phyloP scores from a whole-genome alignment of 106 monocot species.

The Phalaenopsis equestris region DNA sequence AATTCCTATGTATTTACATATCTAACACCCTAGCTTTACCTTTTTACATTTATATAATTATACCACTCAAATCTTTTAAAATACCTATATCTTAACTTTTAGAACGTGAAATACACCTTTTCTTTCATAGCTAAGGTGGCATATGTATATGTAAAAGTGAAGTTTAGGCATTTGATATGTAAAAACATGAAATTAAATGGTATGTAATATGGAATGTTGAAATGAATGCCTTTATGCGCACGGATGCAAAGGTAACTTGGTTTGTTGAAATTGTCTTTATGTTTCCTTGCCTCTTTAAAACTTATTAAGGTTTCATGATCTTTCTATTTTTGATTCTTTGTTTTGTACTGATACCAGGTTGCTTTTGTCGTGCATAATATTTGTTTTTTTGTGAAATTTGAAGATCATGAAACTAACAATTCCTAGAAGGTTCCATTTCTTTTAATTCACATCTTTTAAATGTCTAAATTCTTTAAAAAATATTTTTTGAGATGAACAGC shows the following conservation, averaged over 20 bases:
- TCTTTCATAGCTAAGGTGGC: too few species aligned
- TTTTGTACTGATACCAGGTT: not conserved
- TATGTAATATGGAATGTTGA: not conserved
- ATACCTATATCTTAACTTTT: too few species aligned
- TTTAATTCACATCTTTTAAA: not conserved
- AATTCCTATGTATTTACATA: too few species aligned
- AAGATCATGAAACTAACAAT: conserved; percentile 1
- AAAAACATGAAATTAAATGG: too few species aligned
- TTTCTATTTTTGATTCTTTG: not conserved
- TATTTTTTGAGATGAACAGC: not conserved
- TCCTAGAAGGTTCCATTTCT: not conserved
- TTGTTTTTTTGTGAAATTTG: not conserved
- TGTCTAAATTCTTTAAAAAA: not conserved
- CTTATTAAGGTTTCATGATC: not conserved
- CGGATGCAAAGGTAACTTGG: not conserved
- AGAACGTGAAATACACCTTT: too few species aligned
- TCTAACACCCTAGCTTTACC: too few species aligned
- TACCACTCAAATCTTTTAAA: too few species aligned
- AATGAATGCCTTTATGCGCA: not conserved
- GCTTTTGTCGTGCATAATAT: not conserved
- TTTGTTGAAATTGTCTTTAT: not conserved
- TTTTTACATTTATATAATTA: too few species aligned
- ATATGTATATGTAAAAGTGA: too few species aligned
- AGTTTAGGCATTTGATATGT: too few species aligned
- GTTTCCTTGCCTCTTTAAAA: not conserved